Base-by-base conservation (phyloP, 2,329 filamentous ascomycete genomes). In the Cryphonectria naterciae region DNA sequence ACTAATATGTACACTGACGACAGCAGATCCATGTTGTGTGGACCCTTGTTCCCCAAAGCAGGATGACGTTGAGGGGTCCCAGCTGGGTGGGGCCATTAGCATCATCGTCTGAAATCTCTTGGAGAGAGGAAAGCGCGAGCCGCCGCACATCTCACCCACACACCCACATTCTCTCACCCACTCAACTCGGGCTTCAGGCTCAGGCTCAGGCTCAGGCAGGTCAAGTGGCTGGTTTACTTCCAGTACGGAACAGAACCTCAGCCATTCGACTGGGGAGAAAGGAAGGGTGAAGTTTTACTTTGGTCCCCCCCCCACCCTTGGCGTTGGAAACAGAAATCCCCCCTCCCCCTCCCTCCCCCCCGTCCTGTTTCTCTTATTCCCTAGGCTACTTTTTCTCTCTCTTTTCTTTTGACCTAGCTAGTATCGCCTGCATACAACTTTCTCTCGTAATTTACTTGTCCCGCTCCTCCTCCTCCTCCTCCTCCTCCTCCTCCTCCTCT, bases 41-140 rank as follows among this genome's bases (percentile, higher is more conserved):
- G 64, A 39, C 64, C 43, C 49, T 66, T 37, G 32, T 39, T 11
- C 28, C n/a, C 49, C 49, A 28, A 67, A 37, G 65, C 65, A 67
- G 65, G 54, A 67, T 67, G 65, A 67, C 65, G 65, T 67, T 60
- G 54, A 60, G 65, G 65, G 65, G 52, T 58, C 37, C 35, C 65
- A 32, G 37, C 52, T 49, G 25, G 32, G 65, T 58, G 65, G 65
- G 52, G 52, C 65, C 37, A 43, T 25, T 46, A 54, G 39, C 65
- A 67, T 67, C 65, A 67, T 60, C 49, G 25, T 41, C 52, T 13
- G 28, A 54, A 67, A 46, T 46, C 41, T 65, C 25, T 35, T n/a
- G 65, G 49, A 32, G 17, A 43, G 49, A 15, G 52, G 35, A 32
- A 6, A 28, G 46, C 25, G 22, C 22, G 32, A 66, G 43, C 64